phyloP scores from a whole-genome alignment of 805 yeast genomes.

The Nematodospora valgi region DNA sequence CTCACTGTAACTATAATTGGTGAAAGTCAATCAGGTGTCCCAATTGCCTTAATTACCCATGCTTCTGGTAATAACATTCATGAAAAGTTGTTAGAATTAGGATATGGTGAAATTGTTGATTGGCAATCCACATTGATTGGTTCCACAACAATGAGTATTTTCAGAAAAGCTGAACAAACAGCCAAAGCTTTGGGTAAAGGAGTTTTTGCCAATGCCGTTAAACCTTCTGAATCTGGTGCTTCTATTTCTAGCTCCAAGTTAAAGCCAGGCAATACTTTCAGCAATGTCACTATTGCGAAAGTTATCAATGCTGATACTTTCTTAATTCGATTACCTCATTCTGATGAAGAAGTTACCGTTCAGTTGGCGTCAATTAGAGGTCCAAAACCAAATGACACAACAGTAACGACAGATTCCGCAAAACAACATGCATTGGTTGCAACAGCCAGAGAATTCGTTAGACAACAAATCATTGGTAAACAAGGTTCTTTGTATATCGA shows the following conservation, averaged over 20 bases:
- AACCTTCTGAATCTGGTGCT: slow-evolving; percentile 14
- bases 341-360: slow-evolving; percentile 57
- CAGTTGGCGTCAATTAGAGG: slow-evolving; percentile 75
- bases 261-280: slow-evolving; percentile 47
- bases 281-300: slow-evolving; percentile 52
- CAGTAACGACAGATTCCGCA: slow-evolving; percentile 32
- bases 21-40: slow-evolving; percentile 56
- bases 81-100: slow-evolving; percentile 61
- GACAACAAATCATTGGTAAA: slow-evolving; percentile 70
- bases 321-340: slow-evolving; percentile 45
- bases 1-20: slow-evolving; percentile 57
- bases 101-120: slow-evolving; percentile 73
- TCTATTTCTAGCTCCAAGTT: slow-evolving; percentile 16
- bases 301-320: slow-evolving; percentile 69
- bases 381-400: slow-evolving; percentile 62
- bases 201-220: slow-evolving; percentile 45
- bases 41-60: slow-evolving; percentile 57
- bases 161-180: slow-evolving; percentile 61
- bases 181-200: slow-evolving; percentile 61
- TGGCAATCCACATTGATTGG: slow-evolving; percentile 77
- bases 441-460: slow-evolving; percentile 70
- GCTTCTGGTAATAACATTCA: slow-evolving; percentile 75
- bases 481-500: slow-evolving; percentile 59
- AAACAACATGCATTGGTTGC: slow-evolving; percentile 52
- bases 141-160: slow-evolving; percentile 52